Evolutionary conservation across 1,284 basidiomycete species (phyloP).

Genomic region (Moesziomyces antarcticus): DNA sequence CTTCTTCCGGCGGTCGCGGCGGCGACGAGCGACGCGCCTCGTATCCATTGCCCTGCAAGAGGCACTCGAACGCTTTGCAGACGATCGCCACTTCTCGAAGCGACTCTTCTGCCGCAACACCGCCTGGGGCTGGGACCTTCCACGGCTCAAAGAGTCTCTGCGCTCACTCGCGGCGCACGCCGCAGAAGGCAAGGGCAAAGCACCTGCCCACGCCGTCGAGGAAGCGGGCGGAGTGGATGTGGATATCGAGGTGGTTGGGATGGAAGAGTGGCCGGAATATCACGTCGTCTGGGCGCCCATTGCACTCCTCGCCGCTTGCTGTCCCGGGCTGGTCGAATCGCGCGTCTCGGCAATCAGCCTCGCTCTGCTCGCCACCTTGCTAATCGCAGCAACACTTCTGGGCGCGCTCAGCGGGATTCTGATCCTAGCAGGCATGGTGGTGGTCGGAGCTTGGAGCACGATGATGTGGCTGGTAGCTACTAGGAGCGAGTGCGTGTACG

Average conservation of each 20-base stretch:
- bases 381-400: conserved; percentile 1
- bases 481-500: conserved; percentile 16
- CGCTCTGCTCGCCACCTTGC: not conserved
- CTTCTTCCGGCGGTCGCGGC: conserved; percentile 12
- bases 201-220: not conserved
- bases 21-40: conserved; percentile 11
- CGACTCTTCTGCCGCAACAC: conserved; percentile 8
- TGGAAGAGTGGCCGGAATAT: conserved; percentile 9
- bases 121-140: conserved; percentile 39
- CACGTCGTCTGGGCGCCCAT: conserved; percentile 36
- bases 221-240: not conserved
- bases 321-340: conserved; percentile 1
- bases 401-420: conserved; percentile 79
- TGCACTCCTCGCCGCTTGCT: not conserved
- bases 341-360: conserved; percentile 4
- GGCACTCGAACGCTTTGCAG: conserved; percentile 34
- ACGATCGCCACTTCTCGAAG: conserved; percentile 41
- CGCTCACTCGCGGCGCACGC: not conserved
- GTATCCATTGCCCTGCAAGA: conserved; percentile 24
- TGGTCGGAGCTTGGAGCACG: conserved; percentile 73
- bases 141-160: not conserved
- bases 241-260: conserved; percentile 15
- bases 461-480: conserved; percentile 20
- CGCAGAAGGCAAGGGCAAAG: conserved; percentile 5
- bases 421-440: conserved; percentile 81